Conservation (phyloP, 805 yeast species). For the Wickerhamiella galacta region DNA sequence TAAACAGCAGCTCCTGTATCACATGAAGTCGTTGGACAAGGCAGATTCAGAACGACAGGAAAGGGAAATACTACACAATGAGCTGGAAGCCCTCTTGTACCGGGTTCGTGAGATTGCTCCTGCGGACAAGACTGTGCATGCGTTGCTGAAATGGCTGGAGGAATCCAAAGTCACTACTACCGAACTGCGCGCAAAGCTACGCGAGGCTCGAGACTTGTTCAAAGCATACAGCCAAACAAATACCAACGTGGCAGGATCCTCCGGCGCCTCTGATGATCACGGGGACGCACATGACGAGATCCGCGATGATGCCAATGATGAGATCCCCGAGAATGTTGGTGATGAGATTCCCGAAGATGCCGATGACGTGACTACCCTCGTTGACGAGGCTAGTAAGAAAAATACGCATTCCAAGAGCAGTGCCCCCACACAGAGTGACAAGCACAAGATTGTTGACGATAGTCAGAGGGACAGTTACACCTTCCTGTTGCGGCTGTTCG, state of each 20-base stretch:
- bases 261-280: constrained; percentile 1
- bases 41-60: constrained; percentile 39
- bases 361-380: too few relatives aligned
- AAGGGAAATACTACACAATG: constrained; percentile 45
- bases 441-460: too few relatives aligned
- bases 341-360: too few relatives aligned
- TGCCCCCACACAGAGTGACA: too few relatives aligned
- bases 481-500: too few relatives aligned
- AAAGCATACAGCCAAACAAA: constrained; percentile 1
- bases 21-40: constrained; percentile 35
- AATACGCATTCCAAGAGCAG: too few relatives aligned
- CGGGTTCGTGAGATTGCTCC: constrained; percentile 32
- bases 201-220: constrained; percentile 8
- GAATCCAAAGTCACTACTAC: constrained; percentile 7
- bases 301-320: neutral
- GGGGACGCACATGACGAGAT: neutral
- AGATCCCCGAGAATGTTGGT: too few relatives aligned
- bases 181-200: constrained; percentile 9
- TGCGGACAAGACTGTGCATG: constrained; percentile 6
- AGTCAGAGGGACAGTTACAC: too few relatives aligned
- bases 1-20: constrained; percentile 30
- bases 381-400: too few relatives aligned
- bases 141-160: constrained; percentile 13
- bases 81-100: constrained; percentile 60
- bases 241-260: constrained; percentile 1